Base-by-base conservation (phyloP, 768 basidiomycete genomes). In the Cystobasidium ongulense region DNA sequence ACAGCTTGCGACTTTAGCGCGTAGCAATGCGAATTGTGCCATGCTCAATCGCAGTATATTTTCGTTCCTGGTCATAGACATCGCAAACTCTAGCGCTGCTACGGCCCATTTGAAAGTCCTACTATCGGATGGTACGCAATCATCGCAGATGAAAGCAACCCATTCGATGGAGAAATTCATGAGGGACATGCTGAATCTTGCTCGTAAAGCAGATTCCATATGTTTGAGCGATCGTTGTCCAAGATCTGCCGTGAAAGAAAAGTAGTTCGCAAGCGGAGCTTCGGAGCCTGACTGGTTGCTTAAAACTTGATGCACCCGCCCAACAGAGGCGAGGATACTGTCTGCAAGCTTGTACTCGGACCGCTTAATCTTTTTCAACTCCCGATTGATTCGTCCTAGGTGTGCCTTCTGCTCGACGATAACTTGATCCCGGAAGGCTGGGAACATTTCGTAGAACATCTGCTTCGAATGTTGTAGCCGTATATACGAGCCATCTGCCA, bases 51-150 rank as follows among this genome's bases (percentile, higher is more conserved):
- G 88, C 13, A 96, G 85, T 77, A 99, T 97, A 79, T 88, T 88
- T 80, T 90, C 90, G 70, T 91, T 88, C 76, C 88, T 86, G 17
- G 93, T 97, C 70, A 94, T 88, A 74, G 88, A 86, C 73, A 91
- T 86, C 0, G 92, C 88, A 79, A 93, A 97, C 79, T 96, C 92
- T 35, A 99, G 86, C 1, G 96, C 94, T 73, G 89, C 90, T 66
- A 99, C 93, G 8, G 96, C 94, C 94, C 94, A 98, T 80, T 90
- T 89, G 85, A 99, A 99, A 0, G 92, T 98, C 81, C 89, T 90
- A 72, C 92, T 86, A 81, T 98, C 94, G 38, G 91, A 89, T 8
- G 94, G 92, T 77, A 96, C 91, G 82, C 96, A 99, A 78, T 94
- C 91, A 79, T 97, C 93, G 82, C 92, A 96, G 76, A 98, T 95